phyloP scores from a whole-genome alignment of 2,329 filamentous ascomycete genomes.

The Venturia aucupariae region DNA sequence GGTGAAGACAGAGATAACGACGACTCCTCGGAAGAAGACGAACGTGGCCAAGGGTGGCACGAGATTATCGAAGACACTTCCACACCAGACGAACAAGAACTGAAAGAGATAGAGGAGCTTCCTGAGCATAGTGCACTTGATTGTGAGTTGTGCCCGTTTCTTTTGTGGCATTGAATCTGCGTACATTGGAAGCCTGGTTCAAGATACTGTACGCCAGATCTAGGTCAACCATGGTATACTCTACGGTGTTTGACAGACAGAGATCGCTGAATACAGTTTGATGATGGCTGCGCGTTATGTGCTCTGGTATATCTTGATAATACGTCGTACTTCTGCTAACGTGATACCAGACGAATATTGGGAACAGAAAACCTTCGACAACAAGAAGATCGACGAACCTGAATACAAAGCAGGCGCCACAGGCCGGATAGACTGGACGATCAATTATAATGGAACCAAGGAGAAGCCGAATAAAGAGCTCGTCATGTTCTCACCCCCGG shows the following conservation, averaged over 20 bases:
- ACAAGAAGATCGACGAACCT: conserved; percentile 43
- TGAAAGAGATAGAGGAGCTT: conserved; percentile 46
- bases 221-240: not conserved
- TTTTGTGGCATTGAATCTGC: not conserved
- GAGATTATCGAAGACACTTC: conserved; percentile 48
- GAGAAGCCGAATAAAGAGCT: conserved; percentile 50
- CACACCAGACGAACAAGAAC: conserved; percentile 46
- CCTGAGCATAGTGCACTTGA: conserved; percentile 47
- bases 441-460: conserved; percentile 52
- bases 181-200: not conserved
- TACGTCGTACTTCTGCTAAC: not conserved
- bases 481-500: conserved; percentile 49
- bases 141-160: conserved; percentile 26
- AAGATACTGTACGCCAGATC: not conserved
- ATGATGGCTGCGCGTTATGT: not conserved
- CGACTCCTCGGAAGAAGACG: conserved; percentile 18
- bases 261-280: not conserved
- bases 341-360: conserved; percentile 41
- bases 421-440: conserved; percentile 49
- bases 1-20: conserved; percentile 27
- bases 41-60: conserved; percentile 36
- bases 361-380: conserved; percentile 47
- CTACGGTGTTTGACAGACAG: not conserved
- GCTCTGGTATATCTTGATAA: not conserved
- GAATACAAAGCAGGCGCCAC: conserved; percentile 45